Base-by-base conservation (phyloP, 192 early-diverging fungal species). In the Obelidium mucronatum region DNA sequence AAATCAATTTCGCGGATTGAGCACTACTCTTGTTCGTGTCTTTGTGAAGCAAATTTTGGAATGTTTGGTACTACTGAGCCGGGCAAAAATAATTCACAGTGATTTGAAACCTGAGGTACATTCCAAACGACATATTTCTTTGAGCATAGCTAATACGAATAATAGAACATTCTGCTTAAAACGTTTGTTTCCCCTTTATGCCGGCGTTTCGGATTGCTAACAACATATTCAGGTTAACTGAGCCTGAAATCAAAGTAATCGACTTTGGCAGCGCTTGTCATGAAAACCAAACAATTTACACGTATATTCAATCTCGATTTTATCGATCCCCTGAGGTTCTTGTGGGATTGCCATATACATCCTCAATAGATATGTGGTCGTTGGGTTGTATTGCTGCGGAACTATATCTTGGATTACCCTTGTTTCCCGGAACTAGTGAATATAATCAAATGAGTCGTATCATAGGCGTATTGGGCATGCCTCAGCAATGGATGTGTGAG, bases 251-350 rank as follows among this genome's bases (percentile, higher is more conserved):
- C 79, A 99, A 99, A 81, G 93, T 99, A 26, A 99, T 99, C 64
- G 97, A 99, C 85, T 97, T 98, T 87, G 97, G 97, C n/a, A 95
- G 94, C 2, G 96, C 97, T 0, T 98, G 96, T 77, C 92, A 96
- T 67, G 96, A 96, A 78, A 92, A 92, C 75, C 93, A 96, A 76
- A 97, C 96, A 0, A 92, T 94, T 33, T 98, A 98, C 76, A 97
- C 96, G 11, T 99, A 99, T 83, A 99, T 99, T 69, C 96, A 98
- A 80, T 98, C 96, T 1, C 88, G 98, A 26, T 99, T 98, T 82
- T 99, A 99, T 73, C 88, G 98, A 62, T 92, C 92, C 26, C 96
- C 97, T 5, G 98, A 99, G 81, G 95, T 99, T 26, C 83, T 99
- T 17, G 87, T 99, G 19, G 98, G 96, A 5, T 81, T 97, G 39